Percentiles rank a stretch among this genome's conserved stretches.
These are phyloP conservation scores for Lanmaoa pseudosensibilis DNA, from an alignment of 768 basidiomycete species.

Conservation along the genomic window DNA sequence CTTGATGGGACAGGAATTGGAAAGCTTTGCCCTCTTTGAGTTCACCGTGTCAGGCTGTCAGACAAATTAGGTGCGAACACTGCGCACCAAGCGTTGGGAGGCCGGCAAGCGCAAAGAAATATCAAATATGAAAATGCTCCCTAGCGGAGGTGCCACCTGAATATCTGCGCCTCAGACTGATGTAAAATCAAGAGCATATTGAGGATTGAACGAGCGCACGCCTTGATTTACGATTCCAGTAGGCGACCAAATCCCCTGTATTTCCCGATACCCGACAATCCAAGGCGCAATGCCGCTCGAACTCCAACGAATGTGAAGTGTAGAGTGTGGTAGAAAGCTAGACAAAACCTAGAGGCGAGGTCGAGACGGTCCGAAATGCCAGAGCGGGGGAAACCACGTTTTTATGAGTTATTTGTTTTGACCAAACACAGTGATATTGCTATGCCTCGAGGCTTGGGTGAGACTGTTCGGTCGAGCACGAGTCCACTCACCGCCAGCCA, in stretches of 20 bases:
- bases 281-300: neutral
- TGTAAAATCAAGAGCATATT: constrained; percentile 12
- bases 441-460: constrained; percentile 32
- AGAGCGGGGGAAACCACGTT: neutral
- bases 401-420: constrained; percentile 29
- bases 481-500: constrained; percentile 7
- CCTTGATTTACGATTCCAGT: constrained; percentile 1
- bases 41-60: constrained; percentile 5
- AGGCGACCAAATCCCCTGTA: neutral
- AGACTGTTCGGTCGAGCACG: constrained; percentile 18
- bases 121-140: constrained; percentile 23
- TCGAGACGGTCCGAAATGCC: neutral
- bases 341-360: neutral
- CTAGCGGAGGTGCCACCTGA: neutral
- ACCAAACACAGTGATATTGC: constrained; percentile 28
- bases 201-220: constrained; percentile 8
- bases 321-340: neutral
- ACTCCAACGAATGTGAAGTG: neutral
- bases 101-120: constrained; percentile 11
- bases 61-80: constrained; percentile 13
- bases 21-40: constrained; percentile 5
- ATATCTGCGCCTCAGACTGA: constrained; percentile 8
- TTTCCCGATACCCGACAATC: neutral
- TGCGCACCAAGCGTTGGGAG: constrained; percentile 10
- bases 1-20: constrained; percentile 15